These are phyloP conservation scores for Debaryomyces tyrocola DNA, from an alignment of 805 yeast species.

Conservation along the genomic window DNA sequence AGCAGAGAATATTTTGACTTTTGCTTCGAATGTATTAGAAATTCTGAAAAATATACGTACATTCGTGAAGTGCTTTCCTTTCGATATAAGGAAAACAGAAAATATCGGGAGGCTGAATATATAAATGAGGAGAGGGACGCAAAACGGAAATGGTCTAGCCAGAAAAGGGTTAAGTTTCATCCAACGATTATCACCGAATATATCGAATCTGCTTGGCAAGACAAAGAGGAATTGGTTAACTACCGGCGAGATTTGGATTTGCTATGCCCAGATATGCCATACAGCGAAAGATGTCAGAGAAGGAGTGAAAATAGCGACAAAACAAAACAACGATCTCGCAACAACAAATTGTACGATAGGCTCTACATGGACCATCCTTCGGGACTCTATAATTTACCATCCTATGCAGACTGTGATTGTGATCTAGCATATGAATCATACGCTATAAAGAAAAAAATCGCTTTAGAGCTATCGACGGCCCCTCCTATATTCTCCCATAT, in stretches of 20 bases:
- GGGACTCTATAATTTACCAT: background rate
- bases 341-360: background rate
- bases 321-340: background rate
- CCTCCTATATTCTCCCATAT: background rate
- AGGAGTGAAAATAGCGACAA: background rate
- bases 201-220: conserved; percentile 1
- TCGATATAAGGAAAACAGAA: too few species aligned
- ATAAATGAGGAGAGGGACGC: too few species aligned
- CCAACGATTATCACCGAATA: background rate
- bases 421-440: background rate
- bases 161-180: too few species aligned
- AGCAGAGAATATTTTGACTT: too few species aligned
- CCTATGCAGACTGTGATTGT: background rate
- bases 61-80: too few species aligned
- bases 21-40: too few species aligned
- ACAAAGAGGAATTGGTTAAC: background rate
- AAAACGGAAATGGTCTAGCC: too few species aligned
- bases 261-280: background rate
- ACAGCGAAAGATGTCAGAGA: background rate
- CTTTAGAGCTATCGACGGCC: conserved; percentile 6
- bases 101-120: too few species aligned
- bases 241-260: background rate
- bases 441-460: background rate
- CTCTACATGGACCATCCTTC: background rate
- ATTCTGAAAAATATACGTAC: too few species aligned